phyloP scores from a whole-genome alignment of 768 basidiomycete species.

The Lactarius sp. region DNA sequence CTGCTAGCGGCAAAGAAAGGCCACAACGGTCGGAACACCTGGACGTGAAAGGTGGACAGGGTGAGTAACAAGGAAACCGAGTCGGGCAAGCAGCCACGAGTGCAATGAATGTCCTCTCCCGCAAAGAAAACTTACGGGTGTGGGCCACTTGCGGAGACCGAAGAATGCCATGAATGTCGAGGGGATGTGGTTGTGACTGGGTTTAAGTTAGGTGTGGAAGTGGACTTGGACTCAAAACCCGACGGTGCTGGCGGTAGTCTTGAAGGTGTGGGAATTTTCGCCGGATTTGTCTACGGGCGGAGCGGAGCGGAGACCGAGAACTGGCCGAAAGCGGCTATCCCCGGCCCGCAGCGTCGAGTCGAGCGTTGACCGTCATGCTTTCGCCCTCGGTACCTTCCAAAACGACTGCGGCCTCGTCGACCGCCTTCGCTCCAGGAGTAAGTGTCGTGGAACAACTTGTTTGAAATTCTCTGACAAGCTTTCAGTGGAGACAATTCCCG shows the following conservation, averaged over 20 bases:
- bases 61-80: not conserved
- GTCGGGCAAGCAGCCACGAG: not conserved
- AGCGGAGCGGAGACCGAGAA: not conserved
- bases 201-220: not conserved
- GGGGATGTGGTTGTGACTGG: not conserved
- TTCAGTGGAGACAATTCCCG: slow-evolving; percentile 80
- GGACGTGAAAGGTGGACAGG: slow-evolving; percentile 9
- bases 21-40: slow-evolving; percentile 74
- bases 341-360: slow-evolving; percentile 8
- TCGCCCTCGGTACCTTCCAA: slow-evolving; percentile 4
- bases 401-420: slow-evolving; percentile 5
- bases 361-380: slow-evolving; percentile 2
- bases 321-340: slow-evolving; percentile 1
- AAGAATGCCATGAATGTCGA: slow-evolving; percentile 56
- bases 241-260: not conserved
- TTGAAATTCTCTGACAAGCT: not conserved
- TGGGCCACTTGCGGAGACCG: slow-evolving; percentile 77
- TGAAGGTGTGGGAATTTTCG: slow-evolving; percentile 13
- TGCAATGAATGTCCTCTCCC: not conserved
- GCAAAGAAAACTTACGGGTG: slow-evolving; percentile 49
- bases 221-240: not conserved
- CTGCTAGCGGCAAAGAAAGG: slow-evolving; percentile 68
- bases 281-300: not conserved
- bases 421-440: slow-evolving; percentile 19
- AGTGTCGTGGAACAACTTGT: not conserved